Conservation (phyloP, 2,329 filamentous ascomycete species). For the Monosporascus sp. region DNA sequence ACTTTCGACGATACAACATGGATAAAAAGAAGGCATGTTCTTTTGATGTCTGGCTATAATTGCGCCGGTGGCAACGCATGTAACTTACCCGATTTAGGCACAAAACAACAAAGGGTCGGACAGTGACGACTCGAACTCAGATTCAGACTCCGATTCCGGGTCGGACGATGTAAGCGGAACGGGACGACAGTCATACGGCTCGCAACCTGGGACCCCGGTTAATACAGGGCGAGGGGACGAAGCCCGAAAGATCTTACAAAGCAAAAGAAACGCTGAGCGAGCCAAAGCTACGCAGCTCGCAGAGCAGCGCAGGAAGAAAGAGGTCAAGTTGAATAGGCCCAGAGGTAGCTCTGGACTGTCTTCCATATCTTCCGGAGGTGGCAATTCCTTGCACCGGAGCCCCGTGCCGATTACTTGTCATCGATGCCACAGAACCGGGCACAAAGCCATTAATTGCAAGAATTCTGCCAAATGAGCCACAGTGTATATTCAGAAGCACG, state of each 20-base stretch:
- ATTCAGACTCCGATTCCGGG: conserved; percentile 21
- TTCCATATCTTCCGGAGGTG: conserved; percentile 50
- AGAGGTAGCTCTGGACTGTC: conserved; percentile 31
- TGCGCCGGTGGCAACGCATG: conserved; percentile 31
- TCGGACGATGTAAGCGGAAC: conserved; percentile 15
- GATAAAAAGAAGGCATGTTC: conserved; percentile 22
- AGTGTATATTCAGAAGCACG: neutral
- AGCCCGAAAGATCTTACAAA: conserved; percentile 28
- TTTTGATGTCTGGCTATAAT: neutral
- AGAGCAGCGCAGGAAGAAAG: conserved; percentile 57
- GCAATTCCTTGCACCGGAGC: conserved; percentile 25
- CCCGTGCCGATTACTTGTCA: conserved; percentile 44
- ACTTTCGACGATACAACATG: conserved; percentile 27
- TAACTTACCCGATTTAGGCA: conserved; percentile 25
- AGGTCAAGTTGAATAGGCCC: conserved; percentile 58
- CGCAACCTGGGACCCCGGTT: conserved; percentile 33
- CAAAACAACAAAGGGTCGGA: conserved; percentile 33
- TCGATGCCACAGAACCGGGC: conserved; percentile 56
- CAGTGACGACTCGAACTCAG: conserved; percentile 31
- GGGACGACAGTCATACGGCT: conserved; percentile 29
- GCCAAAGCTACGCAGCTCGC: conserved; percentile 46
- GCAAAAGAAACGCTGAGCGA: conserved; percentile 43
- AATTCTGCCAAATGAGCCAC: neutral
- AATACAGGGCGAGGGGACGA: conserved; percentile 33
- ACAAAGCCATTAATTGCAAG: conserved; percentile 37